phyloP scores from a whole-genome alignment of 2,329 filamentous ascomycete species.

The Xylariaceae sp. region DNA sequence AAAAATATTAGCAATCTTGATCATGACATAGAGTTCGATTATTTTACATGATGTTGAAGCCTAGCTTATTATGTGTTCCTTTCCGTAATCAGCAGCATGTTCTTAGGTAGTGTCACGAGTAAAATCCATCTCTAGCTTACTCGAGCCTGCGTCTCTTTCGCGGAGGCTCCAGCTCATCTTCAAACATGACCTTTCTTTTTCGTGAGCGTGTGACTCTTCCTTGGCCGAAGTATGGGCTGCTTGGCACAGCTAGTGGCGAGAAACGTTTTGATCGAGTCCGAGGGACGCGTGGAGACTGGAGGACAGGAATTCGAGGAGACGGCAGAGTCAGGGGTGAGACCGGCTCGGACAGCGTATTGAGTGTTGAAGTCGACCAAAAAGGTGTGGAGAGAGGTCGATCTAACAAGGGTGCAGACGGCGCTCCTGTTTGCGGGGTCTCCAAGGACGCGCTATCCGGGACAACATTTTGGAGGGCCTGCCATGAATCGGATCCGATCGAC shows the following conservation, averaged over 20 bases:
- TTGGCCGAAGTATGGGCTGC: background rate
- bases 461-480: background rate
- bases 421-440: background rate
- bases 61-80: too few relatives aligned
- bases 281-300: background rate
- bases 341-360: background rate
- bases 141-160: background rate
- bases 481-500: background rate
- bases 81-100: too few relatives aligned
- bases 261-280: background rate
- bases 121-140: too few relatives aligned
- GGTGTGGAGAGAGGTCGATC: background rate
- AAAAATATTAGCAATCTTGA: too few relatives aligned
- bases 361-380: background rate
- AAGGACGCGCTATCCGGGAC: constrained; percentile 1
- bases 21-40: too few relatives aligned
- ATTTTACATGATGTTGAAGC: too few relatives aligned
- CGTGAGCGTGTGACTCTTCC: background rate
- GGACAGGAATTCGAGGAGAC: background rate
- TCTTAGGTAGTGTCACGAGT: too few relatives aligned
- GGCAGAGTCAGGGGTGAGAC: background rate
- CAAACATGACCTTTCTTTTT: background rate
- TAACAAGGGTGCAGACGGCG: background rate
- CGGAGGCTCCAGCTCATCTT: background rate
- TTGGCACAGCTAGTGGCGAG: background rate